Evolutionary conservation across 345 rosid species (phyloP).

Genomic region (Citrus unshiu): DNA sequence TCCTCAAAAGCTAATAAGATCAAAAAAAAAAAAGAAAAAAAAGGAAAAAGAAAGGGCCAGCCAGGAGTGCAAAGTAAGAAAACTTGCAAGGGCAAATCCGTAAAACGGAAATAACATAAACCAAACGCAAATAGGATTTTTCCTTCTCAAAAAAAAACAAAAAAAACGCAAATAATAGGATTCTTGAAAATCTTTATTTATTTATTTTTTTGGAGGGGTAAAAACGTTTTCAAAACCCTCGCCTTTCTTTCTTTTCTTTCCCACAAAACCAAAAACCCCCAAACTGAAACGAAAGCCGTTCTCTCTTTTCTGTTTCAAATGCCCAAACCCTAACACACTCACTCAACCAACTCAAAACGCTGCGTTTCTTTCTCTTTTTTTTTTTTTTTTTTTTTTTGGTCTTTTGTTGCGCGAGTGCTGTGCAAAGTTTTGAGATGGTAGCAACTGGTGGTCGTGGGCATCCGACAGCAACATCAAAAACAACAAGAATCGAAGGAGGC

Average conservation of each 20-base stretch:
- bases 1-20: background rate
- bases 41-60: background rate
- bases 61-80: background rate
- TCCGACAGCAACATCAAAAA: background rate
- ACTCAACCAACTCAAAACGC: background rate
- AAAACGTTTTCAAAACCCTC: constrained; percentile 47
- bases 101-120: background rate
- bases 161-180: background rate
- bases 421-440: constrained; percentile 37
- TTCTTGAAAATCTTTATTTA: background rate
- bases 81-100: constrained; percentile 6
- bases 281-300: constrained; percentile 4
- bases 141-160: too few relatives aligned
- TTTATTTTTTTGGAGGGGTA: background rate
- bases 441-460: constrained; percentile 12
- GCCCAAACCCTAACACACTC: constrained; percentile 35
- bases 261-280: constrained; percentile 4
- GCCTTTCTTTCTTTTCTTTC: constrained; percentile 9
- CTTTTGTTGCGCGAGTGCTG: too few relatives aligned
- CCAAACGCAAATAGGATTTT: background rate
- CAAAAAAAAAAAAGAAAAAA: background rate
- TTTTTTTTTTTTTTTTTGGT: too few relatives aligned
- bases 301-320: constrained; percentile 10
- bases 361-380: background rate
- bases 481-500: constrained; percentile 23